phyloP scores from a whole-genome alignment of 2,329 filamentous ascomycete genomes.

The Fusarium hainanense region DNA sequence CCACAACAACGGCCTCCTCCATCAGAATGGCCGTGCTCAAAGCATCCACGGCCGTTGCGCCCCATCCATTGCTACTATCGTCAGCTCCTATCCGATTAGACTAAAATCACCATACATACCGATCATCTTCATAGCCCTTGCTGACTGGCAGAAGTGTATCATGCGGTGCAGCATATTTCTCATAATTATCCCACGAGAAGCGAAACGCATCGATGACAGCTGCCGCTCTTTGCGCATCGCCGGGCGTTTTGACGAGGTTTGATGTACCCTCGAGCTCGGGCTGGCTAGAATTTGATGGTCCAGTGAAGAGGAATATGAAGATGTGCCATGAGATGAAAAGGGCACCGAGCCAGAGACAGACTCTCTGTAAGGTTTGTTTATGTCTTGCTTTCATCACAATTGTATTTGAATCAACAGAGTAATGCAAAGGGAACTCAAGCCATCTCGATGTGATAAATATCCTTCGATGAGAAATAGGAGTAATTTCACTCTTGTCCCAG shows the following conservation, averaged over 20 bases:
- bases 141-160: conserved; percentile 29
- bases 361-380: not conserved
- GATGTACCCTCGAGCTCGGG: not conserved
- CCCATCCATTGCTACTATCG: conserved; percentile 33
- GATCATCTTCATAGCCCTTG: conserved; percentile 27
- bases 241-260: not conserved
- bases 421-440: not conserved
- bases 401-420: accelerated
- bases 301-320: not conserved
- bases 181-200: conserved; percentile 38
- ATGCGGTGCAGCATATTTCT: conserved; percentile 32
- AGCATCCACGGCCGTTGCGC: conserved; percentile 36
- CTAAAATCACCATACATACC: not conserved
- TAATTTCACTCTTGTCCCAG: too few relatives aligned
- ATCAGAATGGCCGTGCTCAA: conserved; percentile 38
- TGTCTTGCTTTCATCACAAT: not conserved
- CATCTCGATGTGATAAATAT: not conserved
- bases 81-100: accelerated
- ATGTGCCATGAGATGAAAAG: conserved; percentile 10
- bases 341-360: conserved; percentile 12
- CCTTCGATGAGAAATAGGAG: not conserved
- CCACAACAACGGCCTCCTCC: conserved; percentile 27
- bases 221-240: conserved; percentile 17
- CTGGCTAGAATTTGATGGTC: not conserved
- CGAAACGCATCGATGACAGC: conserved; percentile 25